Percentiles rank a stretch among this genome's conserved stretches.
These are phyloP conservation scores for Taphrina communis DNA, from an alignment of 1,139 yeast species.

Conservation along the genomic window DNA sequence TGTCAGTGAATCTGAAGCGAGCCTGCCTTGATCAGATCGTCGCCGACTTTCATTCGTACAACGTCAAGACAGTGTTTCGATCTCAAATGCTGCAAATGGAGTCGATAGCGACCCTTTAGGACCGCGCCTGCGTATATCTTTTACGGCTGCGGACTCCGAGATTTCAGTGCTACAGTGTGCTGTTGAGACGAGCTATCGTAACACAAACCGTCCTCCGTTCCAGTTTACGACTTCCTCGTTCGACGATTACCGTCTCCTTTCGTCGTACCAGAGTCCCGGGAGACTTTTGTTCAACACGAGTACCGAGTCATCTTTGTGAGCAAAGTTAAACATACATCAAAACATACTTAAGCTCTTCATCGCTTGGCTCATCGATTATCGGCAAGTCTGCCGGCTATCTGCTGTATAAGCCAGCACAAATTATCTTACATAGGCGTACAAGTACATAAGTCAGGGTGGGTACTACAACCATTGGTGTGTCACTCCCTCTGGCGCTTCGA, in stretches of 20 bases:
- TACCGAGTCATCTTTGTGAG: neutral
- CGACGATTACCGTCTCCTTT: neutral
- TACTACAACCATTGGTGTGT: no score
- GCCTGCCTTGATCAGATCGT: neutral
- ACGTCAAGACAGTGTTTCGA: neutral
- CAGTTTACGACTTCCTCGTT: no score
- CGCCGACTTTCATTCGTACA: neutral
- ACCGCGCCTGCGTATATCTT: neutral
- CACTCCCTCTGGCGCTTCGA: no score
- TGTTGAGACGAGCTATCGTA: no score
- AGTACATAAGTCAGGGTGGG: no score
- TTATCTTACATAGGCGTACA: no score
- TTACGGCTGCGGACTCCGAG: neutral
- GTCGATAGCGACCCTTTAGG: neutral
- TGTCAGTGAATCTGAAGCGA: neutral
- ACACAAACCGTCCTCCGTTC: no score
- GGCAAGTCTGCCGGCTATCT: no score
- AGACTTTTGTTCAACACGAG: neutral
- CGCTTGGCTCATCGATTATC: neutral
- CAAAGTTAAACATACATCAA: conserved; percentile 8
- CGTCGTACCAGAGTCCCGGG: neutral
- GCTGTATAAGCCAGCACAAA: no score
- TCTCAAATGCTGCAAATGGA: neutral
- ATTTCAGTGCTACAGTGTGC: neutral
- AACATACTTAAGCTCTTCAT: neutral